Evolutionary conservation across 306 rosid genomes (phyloP).

Genomic region (Crotalaria pallida): DNA sequence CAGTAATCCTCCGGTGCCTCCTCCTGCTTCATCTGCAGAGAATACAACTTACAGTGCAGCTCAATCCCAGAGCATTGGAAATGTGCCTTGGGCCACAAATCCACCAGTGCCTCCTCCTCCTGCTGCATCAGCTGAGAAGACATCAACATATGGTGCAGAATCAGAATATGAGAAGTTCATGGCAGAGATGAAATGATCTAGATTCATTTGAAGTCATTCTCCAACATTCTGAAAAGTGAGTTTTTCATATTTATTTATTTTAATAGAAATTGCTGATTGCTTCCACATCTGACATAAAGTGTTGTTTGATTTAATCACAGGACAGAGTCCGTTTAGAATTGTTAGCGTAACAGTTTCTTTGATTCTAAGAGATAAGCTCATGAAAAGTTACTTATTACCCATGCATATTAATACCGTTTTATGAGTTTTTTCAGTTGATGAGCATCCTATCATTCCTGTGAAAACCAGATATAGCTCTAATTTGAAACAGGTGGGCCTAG

Average conservation of each 20-base stretch:
- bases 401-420: background rate
- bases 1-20: constrained; percentile 43
- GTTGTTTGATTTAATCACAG: background rate
- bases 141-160: constrained; percentile 63
- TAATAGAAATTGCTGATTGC: background rate
- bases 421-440: background rate
- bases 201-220: constrained; percentile 4
- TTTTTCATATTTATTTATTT: background rate
- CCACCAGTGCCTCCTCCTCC: constrained; percentile 59
- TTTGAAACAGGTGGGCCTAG: constrained; percentile 4
- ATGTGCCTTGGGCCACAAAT: constrained; percentile 72
- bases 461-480: background rate
- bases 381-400: background rate
- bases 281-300: constrained; percentile 8
- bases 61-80: constrained; percentile 54
- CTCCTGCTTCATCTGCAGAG: constrained; percentile 52
- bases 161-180: constrained; percentile 95
- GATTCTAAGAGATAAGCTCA: background rate
- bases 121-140: constrained; percentile 51
- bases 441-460: background rate
- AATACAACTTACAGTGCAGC: constrained; percentile 45
- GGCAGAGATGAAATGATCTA: constrained; percentile 89
- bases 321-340: background rate
- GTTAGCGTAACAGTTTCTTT: background rate
- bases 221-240: constrained; percentile 42